These are phyloP conservation scores for Kodamaea fungicola DNA, from an alignment of 1,139 yeast species.

Conservation along the genomic window DNA sequence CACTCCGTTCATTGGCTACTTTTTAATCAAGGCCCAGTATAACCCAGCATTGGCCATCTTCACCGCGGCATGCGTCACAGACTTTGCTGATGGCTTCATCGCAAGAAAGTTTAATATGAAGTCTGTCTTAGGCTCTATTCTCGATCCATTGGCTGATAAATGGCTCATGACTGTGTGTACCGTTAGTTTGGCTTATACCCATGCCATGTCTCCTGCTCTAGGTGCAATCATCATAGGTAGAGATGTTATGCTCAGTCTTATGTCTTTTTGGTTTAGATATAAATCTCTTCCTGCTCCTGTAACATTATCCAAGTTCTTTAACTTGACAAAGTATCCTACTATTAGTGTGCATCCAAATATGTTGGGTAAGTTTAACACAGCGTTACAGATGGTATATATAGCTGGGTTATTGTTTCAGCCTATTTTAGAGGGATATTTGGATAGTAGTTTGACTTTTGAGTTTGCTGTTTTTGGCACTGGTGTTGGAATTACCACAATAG, in stretches of 20 bases:
- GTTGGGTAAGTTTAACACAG: conserved; percentile 85
- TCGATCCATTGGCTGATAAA: conserved; percentile 97
- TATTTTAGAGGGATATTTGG: conserved; percentile 35
- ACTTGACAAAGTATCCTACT: conserved; percentile 72
- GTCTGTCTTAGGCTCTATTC: conserved; percentile 82
- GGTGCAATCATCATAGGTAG: conserved; percentile 81
- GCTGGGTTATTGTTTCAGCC: conserved; percentile 73
- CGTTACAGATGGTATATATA: conserved; percentile 85
- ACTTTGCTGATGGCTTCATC: conserved; percentile 84
- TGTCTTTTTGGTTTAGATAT: conserved; percentile 73
- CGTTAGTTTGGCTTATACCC: conserved; percentile 64
- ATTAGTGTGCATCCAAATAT: conserved; percentile 89
- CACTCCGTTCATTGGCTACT: conserved; percentile 83
- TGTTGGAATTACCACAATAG: conserved; percentile 74
- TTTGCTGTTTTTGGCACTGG: conserved; percentile 28
- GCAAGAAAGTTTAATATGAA: conserved; percentile 78
- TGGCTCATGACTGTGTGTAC: conserved; percentile 85
- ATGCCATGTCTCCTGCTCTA: conserved; percentile 63
- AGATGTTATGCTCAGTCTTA: conserved; percentile 71
- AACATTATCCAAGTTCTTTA: conserved; percentile 65
- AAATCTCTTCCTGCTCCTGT: conserved; percentile 73
- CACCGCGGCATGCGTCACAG: conserved; percentile 84
- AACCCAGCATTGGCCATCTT: conserved; percentile 68
- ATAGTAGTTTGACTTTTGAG: conserved; percentile 6
- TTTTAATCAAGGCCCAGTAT: conserved; percentile 60